A percentile compares a stretch with the other conserved stretches of the same genome.
These are phyloP conservation scores for Kodamaea lidongshanica DNA, from an alignment of 805 yeast genomes.

Conservation along the genomic window DNA sequence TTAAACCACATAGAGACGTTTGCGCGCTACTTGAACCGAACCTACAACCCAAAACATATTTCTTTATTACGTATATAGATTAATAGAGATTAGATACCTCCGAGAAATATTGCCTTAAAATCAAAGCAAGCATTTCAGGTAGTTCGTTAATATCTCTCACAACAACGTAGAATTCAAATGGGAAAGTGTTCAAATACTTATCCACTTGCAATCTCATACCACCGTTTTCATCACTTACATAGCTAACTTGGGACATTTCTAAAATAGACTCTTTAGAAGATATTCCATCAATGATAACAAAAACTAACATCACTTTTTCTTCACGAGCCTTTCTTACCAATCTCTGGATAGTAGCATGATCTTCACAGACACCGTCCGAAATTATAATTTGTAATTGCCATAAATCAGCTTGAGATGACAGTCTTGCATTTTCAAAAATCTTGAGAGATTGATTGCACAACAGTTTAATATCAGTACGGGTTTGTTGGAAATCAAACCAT, in stretches of 20 bases:
- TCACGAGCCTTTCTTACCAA: conserved; percentile 90
- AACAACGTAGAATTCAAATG: conserved; percentile 94
- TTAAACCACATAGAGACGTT: too few relatives aligned
- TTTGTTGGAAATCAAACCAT: conserved; percentile 86
- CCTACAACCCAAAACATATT: too few relatives aligned
- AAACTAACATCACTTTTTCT: conserved; percentile 87
- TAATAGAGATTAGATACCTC: conserved; percentile 40
- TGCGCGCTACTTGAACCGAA: too few relatives aligned
- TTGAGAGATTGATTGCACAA: conserved; percentile 67
- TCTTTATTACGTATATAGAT: too few relatives aligned
- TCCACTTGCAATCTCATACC: conserved; percentile 67
- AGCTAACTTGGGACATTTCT: conserved; percentile 91
- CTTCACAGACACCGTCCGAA: conserved; percentile 97
- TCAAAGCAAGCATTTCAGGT: conserved; percentile 85
- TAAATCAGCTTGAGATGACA: conserved; percentile 48
- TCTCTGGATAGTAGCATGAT: conserved; percentile 75
- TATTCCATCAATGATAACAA: conserved; percentile 89
- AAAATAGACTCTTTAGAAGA: conserved; percentile 77
- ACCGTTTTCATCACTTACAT: conserved; percentile 64
- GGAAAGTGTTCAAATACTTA: conserved; percentile 86
- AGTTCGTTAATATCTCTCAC: conserved; percentile 83
- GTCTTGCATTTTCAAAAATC: conserved; percentile 58
- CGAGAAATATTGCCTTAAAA: conserved; percentile 85
- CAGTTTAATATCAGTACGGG: conserved; percentile 73
- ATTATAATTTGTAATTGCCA: conserved; percentile 93